A percentile compares a stretch with the other conserved stretches of the same genome.
Conservation (phyloP, 2,329 filamentous ascomycete genomes). For the Dendrostoma leiphaemia region DNA sequence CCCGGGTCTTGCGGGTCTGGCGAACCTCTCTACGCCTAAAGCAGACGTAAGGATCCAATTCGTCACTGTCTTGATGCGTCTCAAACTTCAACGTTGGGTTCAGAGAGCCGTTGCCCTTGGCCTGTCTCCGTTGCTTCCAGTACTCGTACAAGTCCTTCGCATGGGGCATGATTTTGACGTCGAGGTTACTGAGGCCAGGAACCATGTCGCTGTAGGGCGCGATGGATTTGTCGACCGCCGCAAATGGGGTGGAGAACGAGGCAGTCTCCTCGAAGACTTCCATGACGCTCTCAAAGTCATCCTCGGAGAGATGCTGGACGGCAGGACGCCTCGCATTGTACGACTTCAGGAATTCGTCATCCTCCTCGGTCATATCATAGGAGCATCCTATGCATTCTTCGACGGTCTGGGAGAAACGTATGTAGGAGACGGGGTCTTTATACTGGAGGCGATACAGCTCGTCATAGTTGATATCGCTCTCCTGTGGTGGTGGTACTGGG, state of each 20-base stretch:
- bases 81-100: conserved; percentile 88
- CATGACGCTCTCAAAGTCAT: conserved; percentile 93
- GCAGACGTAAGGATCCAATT: conserved; percentile 95
- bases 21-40: conserved; percentile 94
- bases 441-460: conserved; percentile 79
- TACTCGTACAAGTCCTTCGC: conserved; percentile 84
- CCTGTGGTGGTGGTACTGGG: conserved; percentile 62
- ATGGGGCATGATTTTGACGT: conserved; percentile 54
- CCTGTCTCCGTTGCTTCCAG: conserved; percentile 73
- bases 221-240: conserved; percentile 83
- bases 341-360: conserved; percentile 78
- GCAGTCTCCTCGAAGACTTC: conserved; percentile 91
- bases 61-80: conserved; percentile 89
- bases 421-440: conserved; percentile 85
- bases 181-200: conserved; percentile 56
- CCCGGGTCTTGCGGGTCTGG: conserved; percentile 90
- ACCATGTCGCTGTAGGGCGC: conserved; percentile 77
- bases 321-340: conserved; percentile 76
- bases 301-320: conserved; percentile 70
- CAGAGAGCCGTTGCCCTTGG: conserved; percentile 67
- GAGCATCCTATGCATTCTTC: conserved; percentile 88
- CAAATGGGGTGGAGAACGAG: conserved; percentile 80
- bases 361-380: conserved; percentile 94
- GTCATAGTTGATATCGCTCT: conserved; percentile 78
- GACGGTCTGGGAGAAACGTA: conserved; percentile 96